Evolutionary conservation across 805 yeast genomes (phyloP), one percentile per base, ranked within the genome.

Genomic region (Nakazawaea wyomingensis): DNA sequence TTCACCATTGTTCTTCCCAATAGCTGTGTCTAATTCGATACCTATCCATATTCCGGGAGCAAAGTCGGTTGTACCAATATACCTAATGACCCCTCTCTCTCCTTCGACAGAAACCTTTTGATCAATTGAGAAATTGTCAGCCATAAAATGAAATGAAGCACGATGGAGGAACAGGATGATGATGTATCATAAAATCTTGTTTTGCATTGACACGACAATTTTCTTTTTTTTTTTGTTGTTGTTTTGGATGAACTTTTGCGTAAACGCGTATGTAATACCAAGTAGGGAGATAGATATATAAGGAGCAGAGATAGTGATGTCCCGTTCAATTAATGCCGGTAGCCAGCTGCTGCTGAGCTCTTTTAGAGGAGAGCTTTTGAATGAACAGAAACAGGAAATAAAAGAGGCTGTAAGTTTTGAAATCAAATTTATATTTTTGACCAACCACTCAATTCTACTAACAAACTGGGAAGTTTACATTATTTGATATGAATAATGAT

Each of bases 401-500:
- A 72, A 88, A 48, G 97, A 90, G 57, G 97, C 97, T 2, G 71
- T 66, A 60, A 52, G 71, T 63, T 21, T 18, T 31, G 35, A 28
- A 13, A n/a, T n/a, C n/a, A n/a, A n/a, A n/a, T n/a, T n/a, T n/a
- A n/a, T n/a, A n/a, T n/a, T n/a, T n/a, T n/a, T n/a, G n/a, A n/a
- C n/a, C n/a, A n/a, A n/a, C n/a, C n/a, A n/a, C n/a, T 21, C n/a
- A 17, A 32, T 5, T 21, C 16, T 22, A 39, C 42, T 39, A 30
- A 20, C 41, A 30, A 10, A 29, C 32, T 29, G 13, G 13, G 7
- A 39, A 69, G 56, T 91, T 91, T 58, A 76, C 82, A 39, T 69
- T 91, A 26, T 93, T 93, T 61, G 99, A 93, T 57, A 82, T 87
- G 85, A 88, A 93, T 62, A 80, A 78, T 47, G 98, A 93, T 60